Evolutionary conservation across 768 basidiomycete genomes (phyloP).

Genomic region (Mycena polygramma): DNA sequence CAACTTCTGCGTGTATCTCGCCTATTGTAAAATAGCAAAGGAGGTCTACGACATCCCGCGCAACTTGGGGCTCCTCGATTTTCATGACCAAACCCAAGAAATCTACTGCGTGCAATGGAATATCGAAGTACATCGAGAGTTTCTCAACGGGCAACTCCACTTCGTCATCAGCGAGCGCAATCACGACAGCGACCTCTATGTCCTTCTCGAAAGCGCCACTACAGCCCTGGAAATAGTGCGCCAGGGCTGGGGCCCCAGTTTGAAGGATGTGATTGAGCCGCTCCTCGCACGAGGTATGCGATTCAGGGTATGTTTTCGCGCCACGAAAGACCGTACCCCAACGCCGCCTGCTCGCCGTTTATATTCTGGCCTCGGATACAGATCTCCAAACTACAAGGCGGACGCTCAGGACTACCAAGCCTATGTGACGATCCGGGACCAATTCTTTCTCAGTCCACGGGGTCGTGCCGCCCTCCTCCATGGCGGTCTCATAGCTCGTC

Average conservation of each 20-base stretch:
- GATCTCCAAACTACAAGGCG: background rate
- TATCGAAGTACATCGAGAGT: too few species aligned
- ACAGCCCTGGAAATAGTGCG: background rate
- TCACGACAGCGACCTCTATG: too few species aligned
- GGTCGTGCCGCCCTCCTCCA: constrained; percentile 10
- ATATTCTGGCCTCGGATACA: constrained; percentile 7
- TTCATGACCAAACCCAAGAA: too few species aligned
- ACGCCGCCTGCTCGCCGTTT: too few species aligned
- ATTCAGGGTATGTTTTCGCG: background rate
- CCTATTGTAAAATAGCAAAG: too few species aligned
- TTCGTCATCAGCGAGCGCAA: background rate
- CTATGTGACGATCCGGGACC: background rate
- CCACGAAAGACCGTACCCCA: background rate
- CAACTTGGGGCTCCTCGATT: too few species aligned
- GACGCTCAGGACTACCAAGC: background rate
- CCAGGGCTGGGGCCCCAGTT: background rate
- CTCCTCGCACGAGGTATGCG: background rate
- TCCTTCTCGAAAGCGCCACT: constrained; percentile 4
- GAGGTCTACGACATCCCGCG: too few species aligned
- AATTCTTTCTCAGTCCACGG: constrained; percentile 6
- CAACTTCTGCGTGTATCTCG: too few species aligned
- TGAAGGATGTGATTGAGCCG: background rate
- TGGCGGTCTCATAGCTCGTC: constrained; percentile 2
- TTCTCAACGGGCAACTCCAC: background rate
- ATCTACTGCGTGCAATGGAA: too few species aligned